These are phyloP conservation scores for Ceratonia siliqua DNA, from an alignment of 306 rosid species.

Conservation along the genomic window DNA sequence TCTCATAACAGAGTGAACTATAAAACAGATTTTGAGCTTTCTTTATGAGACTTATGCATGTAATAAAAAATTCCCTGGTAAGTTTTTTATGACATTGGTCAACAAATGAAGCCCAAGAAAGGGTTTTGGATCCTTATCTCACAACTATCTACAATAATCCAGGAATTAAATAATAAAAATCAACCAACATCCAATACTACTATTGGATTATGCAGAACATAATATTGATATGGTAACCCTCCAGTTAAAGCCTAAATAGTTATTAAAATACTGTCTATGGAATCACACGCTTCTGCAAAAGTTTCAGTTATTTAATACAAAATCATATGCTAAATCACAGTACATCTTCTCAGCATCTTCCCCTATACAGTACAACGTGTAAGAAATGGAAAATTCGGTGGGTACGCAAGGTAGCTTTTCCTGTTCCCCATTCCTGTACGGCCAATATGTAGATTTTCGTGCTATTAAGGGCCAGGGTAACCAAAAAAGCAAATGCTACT, in stretches of 20 bases:
- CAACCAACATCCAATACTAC: background rate
- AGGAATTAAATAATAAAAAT: background rate
- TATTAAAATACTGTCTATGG: background rate
- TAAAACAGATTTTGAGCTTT: background rate
- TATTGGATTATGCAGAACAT: background rate
- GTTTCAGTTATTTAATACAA: background rate
- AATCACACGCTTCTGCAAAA: background rate
- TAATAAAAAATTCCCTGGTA: background rate
- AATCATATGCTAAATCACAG: constrained; percentile 26
- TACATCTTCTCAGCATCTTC: constrained; percentile 31
- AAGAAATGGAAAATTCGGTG: constrained; percentile 19
- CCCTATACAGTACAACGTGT: background rate
- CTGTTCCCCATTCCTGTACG: background rate
- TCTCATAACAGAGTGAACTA: background rate
- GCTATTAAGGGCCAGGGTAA: constrained; percentile 31
- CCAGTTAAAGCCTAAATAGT: background rate
- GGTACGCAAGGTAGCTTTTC: constrained; percentile 8
- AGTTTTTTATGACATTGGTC: background rate
- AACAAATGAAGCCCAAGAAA: background rate
- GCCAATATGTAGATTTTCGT: constrained; percentile 28
- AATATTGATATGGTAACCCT: background rate
- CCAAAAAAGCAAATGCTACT: constrained; percentile 28
- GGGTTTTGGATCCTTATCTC: background rate
- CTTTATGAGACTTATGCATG: background rate
- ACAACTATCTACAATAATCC: background rate